Evolutionary conservation across 306 rosid species (phyloP).

Genomic region (Medicago truncatula): DNA sequence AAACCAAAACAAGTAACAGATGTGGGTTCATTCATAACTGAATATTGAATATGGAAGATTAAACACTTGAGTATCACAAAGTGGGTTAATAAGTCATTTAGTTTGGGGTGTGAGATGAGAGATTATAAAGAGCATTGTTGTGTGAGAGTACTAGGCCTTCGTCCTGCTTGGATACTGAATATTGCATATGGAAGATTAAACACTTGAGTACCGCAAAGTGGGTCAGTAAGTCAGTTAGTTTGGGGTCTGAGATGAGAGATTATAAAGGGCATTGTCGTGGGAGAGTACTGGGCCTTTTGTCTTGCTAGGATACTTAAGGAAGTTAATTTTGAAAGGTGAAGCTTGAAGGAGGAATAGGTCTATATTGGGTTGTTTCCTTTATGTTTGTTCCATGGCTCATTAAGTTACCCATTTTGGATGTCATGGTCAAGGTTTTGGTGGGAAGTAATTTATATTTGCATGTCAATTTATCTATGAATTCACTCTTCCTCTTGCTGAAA

Average conservation of each 20-base stretch:
- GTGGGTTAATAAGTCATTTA: background rate
- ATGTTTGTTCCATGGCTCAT: background rate
- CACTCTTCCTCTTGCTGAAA: slow-evolving; percentile 2
- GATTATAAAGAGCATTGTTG: background rate
- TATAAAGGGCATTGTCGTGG: background rate
- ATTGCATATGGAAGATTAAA: too few relatives aligned
- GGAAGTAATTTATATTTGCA: too few relatives aligned
- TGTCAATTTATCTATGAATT: background rate
- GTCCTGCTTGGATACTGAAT: background rate
- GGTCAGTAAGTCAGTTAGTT: background rate
- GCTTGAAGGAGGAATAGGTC: background rate
- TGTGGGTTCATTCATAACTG: slow-evolving; percentile 3
- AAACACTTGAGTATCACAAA: slow-evolving; percentile 9
- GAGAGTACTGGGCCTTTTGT: background rate
- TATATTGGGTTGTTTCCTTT: background rate
- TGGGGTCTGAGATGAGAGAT: background rate
- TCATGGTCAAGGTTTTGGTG: background rate
- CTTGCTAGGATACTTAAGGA: background rate
- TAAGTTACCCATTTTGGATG: background rate
- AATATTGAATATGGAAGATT: background rate
- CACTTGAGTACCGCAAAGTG: background rate
- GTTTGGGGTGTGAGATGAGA: background rate
- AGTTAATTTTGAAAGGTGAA: background rate
- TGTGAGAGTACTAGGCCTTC: background rate
- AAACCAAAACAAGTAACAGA: slow-evolving; percentile 21